Conservation (phyloP, 345 rosid species). For the Populus alba region DNA sequence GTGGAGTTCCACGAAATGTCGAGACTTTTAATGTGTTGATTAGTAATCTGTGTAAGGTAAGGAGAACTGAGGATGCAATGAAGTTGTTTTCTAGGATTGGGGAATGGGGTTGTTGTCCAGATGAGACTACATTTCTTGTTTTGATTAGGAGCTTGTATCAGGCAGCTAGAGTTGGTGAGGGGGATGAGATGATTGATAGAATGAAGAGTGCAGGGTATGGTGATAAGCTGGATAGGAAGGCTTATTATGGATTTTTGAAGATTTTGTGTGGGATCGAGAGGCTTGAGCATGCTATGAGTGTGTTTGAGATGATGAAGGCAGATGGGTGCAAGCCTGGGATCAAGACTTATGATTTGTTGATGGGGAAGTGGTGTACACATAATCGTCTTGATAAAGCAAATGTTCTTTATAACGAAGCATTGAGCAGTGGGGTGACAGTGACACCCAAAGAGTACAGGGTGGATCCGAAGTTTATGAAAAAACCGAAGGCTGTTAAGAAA, state of each 20-base stretch:
- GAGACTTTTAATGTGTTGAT: conserved; percentile 84
- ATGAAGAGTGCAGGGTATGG: conserved; percentile 78
- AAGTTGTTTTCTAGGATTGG: conserved; percentile 69
- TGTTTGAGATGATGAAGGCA: conserved; percentile 79
- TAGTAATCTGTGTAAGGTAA: conserved; percentile 66
- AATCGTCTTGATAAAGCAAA: conserved; percentile 74
- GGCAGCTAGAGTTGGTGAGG: conserved; percentile 87
- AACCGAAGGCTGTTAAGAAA: conserved; percentile 52
- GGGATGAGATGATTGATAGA: conserved; percentile 86
- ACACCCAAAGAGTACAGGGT: conserved; percentile 68
- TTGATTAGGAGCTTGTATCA: conserved; percentile 79
- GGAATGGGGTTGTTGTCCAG: conserved; percentile 77
- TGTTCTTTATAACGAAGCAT: conserved; percentile 66
- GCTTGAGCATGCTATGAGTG: conserved; percentile 81
- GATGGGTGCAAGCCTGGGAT: conserved; percentile 72
- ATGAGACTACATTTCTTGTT: conserved; percentile 58
- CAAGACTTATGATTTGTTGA: conserved; percentile 77
- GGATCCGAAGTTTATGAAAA: conserved; percentile 61
- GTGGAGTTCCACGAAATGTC: conserved; percentile 83
- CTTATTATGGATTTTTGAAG: conserved; percentile 67
- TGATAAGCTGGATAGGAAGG: conserved; percentile 53
- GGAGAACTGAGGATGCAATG: conserved; percentile 81
- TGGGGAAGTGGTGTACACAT: conserved; percentile 66
- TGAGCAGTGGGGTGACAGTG: conserved; percentile 58
- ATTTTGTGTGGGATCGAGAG: conserved; percentile 93